Percentiles rank a stretch among this genome's conserved stretches.
Conservation (phyloP, 2,329 filamentous ascomycete species). For the Fusarium newnesense region DNA sequence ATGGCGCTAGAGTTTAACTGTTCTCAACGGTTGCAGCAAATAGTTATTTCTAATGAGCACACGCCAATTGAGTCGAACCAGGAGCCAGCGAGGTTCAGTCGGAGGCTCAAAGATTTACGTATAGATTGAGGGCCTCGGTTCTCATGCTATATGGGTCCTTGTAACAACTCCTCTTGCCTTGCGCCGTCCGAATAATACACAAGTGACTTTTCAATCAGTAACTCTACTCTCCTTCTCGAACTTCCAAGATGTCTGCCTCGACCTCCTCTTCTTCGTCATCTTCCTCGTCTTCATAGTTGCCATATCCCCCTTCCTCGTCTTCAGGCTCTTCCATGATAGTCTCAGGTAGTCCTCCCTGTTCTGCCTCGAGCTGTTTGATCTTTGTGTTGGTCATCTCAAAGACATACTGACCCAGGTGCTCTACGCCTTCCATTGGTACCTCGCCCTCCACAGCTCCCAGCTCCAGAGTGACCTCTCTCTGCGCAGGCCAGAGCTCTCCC, state of each 20-base stretch:
- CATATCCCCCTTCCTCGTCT: constrained; percentile 46
- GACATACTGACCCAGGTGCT: constrained; percentile 96
- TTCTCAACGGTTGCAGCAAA: not conserved
- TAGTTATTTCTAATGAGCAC: not conserved
- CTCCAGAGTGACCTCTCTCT: constrained; percentile 60
- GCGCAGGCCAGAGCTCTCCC: constrained; percentile 85
- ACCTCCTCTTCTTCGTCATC: constrained; percentile 45
- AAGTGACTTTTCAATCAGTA: constrained; percentile 5
- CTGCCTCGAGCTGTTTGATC: constrained; percentile 60
- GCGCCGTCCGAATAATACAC: constrained; percentile 12
- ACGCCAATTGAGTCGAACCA: not conserved
- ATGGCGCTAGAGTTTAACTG: constrained; percentile 10
- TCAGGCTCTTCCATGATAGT: constrained; percentile 44
- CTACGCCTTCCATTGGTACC: constrained; percentile 86
- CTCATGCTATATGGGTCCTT: not conserved
- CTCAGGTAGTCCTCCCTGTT: constrained; percentile 43
- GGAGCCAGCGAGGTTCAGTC: not conserved
- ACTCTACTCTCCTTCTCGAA: constrained; percentile 47
- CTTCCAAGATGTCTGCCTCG: constrained; percentile 51
- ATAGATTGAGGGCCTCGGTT: not conserved
- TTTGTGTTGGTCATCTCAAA: constrained; percentile 88
- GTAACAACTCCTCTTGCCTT: constrained; percentile 4
- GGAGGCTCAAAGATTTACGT: not conserved
- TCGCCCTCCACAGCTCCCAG: constrained; percentile 60
- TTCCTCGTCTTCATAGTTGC: constrained; percentile 47